Conservation (phyloP, 495 filamentous ascomycete genomes). For the Darksidea phi region DNA sequence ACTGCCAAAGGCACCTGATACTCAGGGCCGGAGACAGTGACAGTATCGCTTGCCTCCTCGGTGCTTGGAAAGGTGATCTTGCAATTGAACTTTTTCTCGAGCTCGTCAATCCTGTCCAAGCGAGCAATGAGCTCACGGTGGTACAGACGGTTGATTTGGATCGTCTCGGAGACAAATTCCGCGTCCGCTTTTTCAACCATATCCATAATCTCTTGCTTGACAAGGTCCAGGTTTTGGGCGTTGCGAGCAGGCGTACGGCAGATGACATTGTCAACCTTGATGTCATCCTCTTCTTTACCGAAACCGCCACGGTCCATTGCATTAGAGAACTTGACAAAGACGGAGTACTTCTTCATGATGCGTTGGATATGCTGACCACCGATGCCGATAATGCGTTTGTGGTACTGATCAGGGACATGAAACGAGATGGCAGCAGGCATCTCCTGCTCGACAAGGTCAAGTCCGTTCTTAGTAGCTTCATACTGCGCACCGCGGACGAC, state of each 20-base stretch:
- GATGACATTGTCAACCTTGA: conserved; percentile 98
- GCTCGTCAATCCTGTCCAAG: conserved; percentile 82
- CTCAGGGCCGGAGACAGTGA: conserved; percentile 91
- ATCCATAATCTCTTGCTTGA: conserved; percentile 98
- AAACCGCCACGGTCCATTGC: conserved; percentile 97
- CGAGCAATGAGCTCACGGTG: conserved; percentile 89
- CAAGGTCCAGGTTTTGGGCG: conserved; percentile 90
- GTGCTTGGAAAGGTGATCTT: conserved; percentile 97
- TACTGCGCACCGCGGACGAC: conserved; percentile 90
- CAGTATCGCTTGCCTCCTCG: conserved; percentile 92
- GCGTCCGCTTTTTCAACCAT: conserved; percentile 98
- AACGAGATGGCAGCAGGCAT: conserved; percentile 99
- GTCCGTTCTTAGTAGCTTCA: conserved; percentile 84
- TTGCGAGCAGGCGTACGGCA: conserved; percentile 97
- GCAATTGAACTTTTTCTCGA: conserved; percentile 98
- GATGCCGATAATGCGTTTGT: conserved; percentile 98
- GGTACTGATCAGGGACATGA: conserved; percentile 99
- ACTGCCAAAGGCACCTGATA: conserved; percentile 96
- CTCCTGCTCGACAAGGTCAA: conserved; percentile 94
- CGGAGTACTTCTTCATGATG: conserved; percentile 99
- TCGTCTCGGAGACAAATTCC: conserved; percentile 89
- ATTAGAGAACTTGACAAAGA: conserved; percentile 99
- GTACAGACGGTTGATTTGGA: conserved; percentile 90
- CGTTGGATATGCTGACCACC: conserved; percentile 98
- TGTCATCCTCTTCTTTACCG: conserved; percentile 93